Base-by-base conservation (phyloP, 148 eudicot genomes). In the Rhododendron ferrugineum region DNA sequence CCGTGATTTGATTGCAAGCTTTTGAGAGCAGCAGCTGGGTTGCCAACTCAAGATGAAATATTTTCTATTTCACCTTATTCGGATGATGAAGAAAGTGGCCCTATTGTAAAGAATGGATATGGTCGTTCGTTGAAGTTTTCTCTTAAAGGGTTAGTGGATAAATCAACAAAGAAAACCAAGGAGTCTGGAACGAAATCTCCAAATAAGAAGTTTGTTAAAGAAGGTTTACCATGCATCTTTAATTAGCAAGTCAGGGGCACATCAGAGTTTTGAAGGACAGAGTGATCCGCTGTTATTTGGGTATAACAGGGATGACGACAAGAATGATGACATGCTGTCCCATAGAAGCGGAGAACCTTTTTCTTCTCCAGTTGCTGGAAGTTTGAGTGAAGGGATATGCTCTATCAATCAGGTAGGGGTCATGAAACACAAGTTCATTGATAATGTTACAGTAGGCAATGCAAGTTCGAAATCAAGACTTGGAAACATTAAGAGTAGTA, bases 1-100 rank as follows among this genome's bases (percentile, higher is more conserved):
- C 82, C 90, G 88, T 85, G 98, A 95, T 91, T 84, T 94, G 80
- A 97, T 97, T 75, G 88, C 92, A 85, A 92, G 91, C 90, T 87
- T 97, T 87, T 97, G 92, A 91, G 99, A 89, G 96, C 94, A 81
- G 98, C 95, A 88, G 98, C 96, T 85, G 99, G 99, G 72, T 89
- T 97, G 89, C 98, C 99, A 47, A 92, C 93, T 82, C 92, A 94
- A 87, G 99, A 97, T 72, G 98, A 97, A 86, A 93, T 94, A 78
- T 97, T 93, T 92, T 90, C 94, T 73, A 91, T 95, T 81, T 91
- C 95, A n/a, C 99, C 99, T 64, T 96, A 93, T 87, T 95, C 98
- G 44, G 99, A 95, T 88, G 99, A 95, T 87, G 98, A 97, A 84
- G 98, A 97, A 78, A 86, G 85, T 88, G 95, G 88, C 62, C 94